Evolutionary conservation across 2,329 filamentous ascomycete genomes (phyloP), one percentile per base, ranked within the genome.

Genomic region (Beauveria sp.): DNA sequence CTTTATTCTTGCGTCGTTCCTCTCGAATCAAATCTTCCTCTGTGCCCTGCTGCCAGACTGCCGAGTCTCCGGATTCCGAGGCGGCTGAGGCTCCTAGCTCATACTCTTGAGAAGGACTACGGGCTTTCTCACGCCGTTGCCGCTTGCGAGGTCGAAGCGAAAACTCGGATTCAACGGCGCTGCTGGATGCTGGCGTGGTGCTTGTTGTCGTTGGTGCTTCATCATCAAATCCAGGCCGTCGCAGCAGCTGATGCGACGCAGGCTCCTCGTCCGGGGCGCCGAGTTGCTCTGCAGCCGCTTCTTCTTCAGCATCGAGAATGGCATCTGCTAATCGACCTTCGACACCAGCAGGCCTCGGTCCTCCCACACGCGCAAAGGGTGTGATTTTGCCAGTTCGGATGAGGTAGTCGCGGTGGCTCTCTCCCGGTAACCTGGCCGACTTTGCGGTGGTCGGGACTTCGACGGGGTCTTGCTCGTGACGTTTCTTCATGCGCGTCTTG

Each of bases 311-410:
- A 70, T 96, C 90, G 16, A 92, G 77, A 62, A 96, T 82, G 2
- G 87, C 88, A 68, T 92, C 87, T 12, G 89, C 88, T 18, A 96
- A 78, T 63, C 87, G 87, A 2, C 88, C 88, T 50, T 87, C 80
- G 3, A 86, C 80, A 3, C 82, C 84, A 30, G 84, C 78, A 3
- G 80, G 80, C 2, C 86, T 77, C n/a, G 84, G 80, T 16, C 84
- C 81, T 28, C 85, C 85, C 67, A 96, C 83, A 64, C 88, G 90
- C 8, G 92, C 90, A 69, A 99, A 99, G 0, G 94, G 94, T 0
- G 94, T 99, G 66, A 99, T 97, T 75, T 97, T 97, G 63, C 94
- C 94, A 0, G 93, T 99, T 30, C 94, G 86, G 54, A 99, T 94
- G 52, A 99, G 82, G 71, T 90, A 99, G 52, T 96, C 92, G 55